Percentiles rank a stretch among this genome's conserved stretches.
Conservation (phyloP, 1,139 yeast species). For the Magnusiomyces ingens region DNA sequence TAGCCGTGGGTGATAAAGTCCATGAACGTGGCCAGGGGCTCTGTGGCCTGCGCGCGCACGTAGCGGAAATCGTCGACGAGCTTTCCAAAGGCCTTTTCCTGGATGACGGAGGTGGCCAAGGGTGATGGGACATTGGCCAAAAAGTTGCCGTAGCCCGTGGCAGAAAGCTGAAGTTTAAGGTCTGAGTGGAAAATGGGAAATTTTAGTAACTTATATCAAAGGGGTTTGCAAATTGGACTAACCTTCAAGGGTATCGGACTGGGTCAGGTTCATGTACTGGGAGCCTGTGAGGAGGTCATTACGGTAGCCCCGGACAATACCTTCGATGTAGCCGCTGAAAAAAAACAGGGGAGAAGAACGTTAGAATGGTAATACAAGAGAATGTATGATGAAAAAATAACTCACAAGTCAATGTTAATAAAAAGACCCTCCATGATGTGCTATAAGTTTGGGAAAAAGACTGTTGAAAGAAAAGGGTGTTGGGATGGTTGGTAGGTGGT, state of each 20-base stretch:
- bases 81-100: slow-evolving; percentile 67
- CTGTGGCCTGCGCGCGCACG: slow-evolving; percentile 75
- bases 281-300: slow-evolving; percentile 69
- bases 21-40: slow-evolving; percentile 71
- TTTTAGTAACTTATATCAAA: background rate
- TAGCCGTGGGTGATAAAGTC: slow-evolving; percentile 91
- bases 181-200: slow-evolving; percentile 36
- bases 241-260: slow-evolving; percentile 82
- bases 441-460: background rate
- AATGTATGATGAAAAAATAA: slow-evolving; percentile 8
- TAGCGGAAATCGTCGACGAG: slow-evolving; percentile 80
- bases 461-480: too few relatives aligned
- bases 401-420: slow-evolving; percentile 68
- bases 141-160: slow-evolving; percentile 93
- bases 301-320: slow-evolving; percentile 88
- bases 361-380: background rate
- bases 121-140: slow-evolving; percentile 77
- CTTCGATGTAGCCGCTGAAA: slow-evolving; percentile 77
- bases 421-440: slow-evolving; percentile 70
- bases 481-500: too few relatives aligned
- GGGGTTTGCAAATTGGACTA: slow-evolving; percentile 4
- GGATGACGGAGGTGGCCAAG: slow-evolving; percentile 74
- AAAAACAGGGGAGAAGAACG: background rate
- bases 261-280: slow-evolving; percentile 88
- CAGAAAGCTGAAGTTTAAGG: slow-evolving; percentile 83